phyloP scores from a whole-genome alignment of 208 protist genomes.

The Phytomonas francai region DNA sequence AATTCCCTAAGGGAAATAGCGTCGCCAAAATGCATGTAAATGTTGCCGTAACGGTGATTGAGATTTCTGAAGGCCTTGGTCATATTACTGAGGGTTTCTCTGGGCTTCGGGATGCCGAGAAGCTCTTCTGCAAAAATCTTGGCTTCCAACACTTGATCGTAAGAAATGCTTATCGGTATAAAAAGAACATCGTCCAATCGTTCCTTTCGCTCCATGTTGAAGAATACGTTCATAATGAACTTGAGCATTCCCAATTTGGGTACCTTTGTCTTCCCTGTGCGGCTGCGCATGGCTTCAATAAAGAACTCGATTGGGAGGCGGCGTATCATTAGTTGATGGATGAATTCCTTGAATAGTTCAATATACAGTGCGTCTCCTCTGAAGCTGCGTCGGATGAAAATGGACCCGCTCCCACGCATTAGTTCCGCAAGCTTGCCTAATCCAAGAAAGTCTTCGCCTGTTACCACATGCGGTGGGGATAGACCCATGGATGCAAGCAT shows the following conservation, averaged over 20 bases:
- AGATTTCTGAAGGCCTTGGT: slow-evolving; percentile 43
- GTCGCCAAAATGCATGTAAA: slow-evolving; percentile 75
- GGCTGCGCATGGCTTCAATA: slow-evolving; percentile 81
- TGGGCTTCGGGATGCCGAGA: slow-evolving; percentile 76
- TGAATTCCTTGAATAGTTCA: slow-evolving; percentile 75
- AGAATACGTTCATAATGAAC: slow-evolving; percentile 75
- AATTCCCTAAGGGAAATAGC: slow-evolving; percentile 54
- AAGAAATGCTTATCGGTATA: slow-evolving; percentile 79
- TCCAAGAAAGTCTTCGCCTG: slow-evolving; percentile 82
- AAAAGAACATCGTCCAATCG: slow-evolving; percentile 73
- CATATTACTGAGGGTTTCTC: slow-evolving; percentile 72
- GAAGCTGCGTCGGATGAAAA: slow-evolving; percentile 88
- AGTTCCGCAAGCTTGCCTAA: slow-evolving; percentile 60
- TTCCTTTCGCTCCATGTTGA: slow-evolving; percentile 28
- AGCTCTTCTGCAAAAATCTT: slow-evolving; percentile 81
- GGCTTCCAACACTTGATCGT: slow-evolving; percentile 85
- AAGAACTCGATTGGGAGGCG: slow-evolving; percentile 80
- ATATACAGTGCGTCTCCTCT: slow-evolving; percentile 71
- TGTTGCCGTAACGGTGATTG: slow-evolving; percentile 57
- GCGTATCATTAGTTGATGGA: slow-evolving; percentile 57
- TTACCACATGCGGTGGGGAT: slow-evolving; percentile 73
- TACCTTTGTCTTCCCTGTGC: slow-evolving; percentile 78
- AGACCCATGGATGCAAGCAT: slow-evolving; percentile 56
- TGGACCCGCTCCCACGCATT: slow-evolving; percentile 84
- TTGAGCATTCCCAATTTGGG: slow-evolving; percentile 90